Evolutionary conservation across 2,329 filamentous ascomycete genomes (phyloP), one percentile per base, ranked within the genome.

Genomic region (Aspergillus quadrilineatus): DNA sequence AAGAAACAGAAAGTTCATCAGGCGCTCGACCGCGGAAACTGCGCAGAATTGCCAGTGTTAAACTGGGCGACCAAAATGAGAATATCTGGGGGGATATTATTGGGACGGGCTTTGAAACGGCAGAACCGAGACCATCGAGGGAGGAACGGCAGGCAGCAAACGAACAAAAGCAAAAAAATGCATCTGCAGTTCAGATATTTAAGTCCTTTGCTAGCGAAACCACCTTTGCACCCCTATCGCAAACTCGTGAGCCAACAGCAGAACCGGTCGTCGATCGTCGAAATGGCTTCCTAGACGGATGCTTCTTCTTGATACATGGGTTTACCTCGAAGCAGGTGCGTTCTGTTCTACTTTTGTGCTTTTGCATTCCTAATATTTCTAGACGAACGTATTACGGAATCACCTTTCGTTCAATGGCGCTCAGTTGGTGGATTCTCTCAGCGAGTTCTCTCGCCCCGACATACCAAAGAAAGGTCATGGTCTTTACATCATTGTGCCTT

Each of bases 61-160:
- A 91, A 70, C 78, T 97, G 32, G 87, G 82, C 56, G 89, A 82
- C 49, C 92, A 97, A 67, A 88, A 87, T 63, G 86, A 92, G 65
- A 86, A 85, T 29, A 82, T 97, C n/a, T 97, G 93, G 93, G 88
- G 88, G 4, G 90, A 95, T 65, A 95, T 99, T 57, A 82, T 94
- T 26, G 85, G 85, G 54, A 67, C 65, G 14, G 72, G 71, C 2
- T 68, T 70, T 46, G 65, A 66, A 28, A 64, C 62, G n/a, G 60
- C 59, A 17, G 67, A 68, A 32, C 57, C 57, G 37, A 65, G 63
- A 45, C 64, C 53, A 50, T 62, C 69, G 32, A 58, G 59, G 41
- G 69, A 66, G 47, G 68, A 65, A 52, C 66, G 64, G 57, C 69
- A 60, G 52, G 57, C 47, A 65, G 43, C 55, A 66, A 60, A 60